Evolutionary conservation across 169 alveolate species (phyloP), one percentile per base, ranked within the genome.

Genomic region (Toxoplasma gondii): DNA sequence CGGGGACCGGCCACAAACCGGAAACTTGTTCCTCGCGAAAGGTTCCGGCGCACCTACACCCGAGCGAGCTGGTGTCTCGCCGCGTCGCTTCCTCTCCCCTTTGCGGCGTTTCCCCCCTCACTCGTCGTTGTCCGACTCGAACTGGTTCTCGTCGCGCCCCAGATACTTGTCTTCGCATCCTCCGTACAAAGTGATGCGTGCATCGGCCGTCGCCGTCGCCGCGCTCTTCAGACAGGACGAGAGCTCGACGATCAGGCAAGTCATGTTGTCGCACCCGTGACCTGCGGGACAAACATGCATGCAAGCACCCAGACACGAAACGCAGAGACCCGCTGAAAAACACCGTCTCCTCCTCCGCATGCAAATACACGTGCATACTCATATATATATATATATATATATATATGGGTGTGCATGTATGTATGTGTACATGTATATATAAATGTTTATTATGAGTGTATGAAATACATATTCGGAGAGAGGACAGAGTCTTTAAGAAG

Each of bases 231-330:
- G 34, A 44, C 12, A 9, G 24, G 86, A 22, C 39, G 88, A 69
- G 9, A 90, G 53, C 41, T 69, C 93, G 39, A 90, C 93, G 10
- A 90, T 27, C 88, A 90, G 87, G 38, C 80, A 74, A 29, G 93
- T 90, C 93, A 90, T 90, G 74, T 90, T 90, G 45, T 90, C 93
- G 74, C 93, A 90, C 38, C 93, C 93, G 45, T 90, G 93, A 34
- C 93, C 93, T 90, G 93, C 19, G 64, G 24, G 7, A n/a, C 84
- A 74, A 34, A n/a, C 22, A 49, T 12, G 12, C 58, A 49, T 12
- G 12, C 58, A 49, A 4, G 58, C n/a, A n/a, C n/a, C n/a, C n/a
- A n/a, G n/a, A n/a, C n/a, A n/a, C 31, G 22, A 78, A 12, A 78
- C 16, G 78, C 78, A 64, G 78, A 27, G 78, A 64, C n/a, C n/a